A percentile compares a stretch with the other conserved stretches of the same genome.
phyloP scores from a whole-genome alignment of 1,139 yeast genomes.

The Saccharomyces hybrid region DNA sequence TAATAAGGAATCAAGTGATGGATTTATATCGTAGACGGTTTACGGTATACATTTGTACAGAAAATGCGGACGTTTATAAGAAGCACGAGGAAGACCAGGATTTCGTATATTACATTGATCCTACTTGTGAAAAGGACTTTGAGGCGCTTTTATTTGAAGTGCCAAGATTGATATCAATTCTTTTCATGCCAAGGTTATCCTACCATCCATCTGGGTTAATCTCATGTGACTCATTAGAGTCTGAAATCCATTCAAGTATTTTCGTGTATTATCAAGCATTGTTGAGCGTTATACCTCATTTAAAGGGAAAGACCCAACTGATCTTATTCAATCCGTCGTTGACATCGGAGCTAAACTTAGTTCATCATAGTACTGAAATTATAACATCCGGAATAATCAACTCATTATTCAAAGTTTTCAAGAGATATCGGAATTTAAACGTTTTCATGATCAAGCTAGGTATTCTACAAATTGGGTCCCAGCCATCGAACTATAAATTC shows the following conservation, averaged over 20 bases:
- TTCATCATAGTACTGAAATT: constrained; percentile 25
- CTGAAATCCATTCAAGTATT: constrained; percentile 24
- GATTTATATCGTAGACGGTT: constrained; percentile 31
- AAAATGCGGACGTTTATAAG: constrained; percentile 17
- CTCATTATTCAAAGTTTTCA: constrained; percentile 19
- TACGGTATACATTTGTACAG: constrained; percentile 28
- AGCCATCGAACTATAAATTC: constrained; percentile 30
- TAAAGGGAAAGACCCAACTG: constrained; percentile 18
- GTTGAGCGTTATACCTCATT: constrained; percentile 20
- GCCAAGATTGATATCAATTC: constrained; percentile 20
- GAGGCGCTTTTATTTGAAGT: constrained; percentile 13
- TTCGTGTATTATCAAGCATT: constrained; percentile 19
- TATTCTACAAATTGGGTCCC: constrained; percentile 27
- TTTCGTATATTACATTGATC: constrained; percentile 24
- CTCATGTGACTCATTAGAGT: constrained; percentile 16
- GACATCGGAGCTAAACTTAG: constrained; percentile 19
- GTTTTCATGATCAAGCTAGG: constrained; percentile 26
- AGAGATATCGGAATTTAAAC: constrained; percentile 11
- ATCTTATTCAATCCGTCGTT: constrained; percentile 28
- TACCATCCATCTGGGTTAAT: constrained; percentile 27
- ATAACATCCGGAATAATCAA: constrained; percentile 25
- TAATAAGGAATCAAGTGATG: constrained; percentile 30
- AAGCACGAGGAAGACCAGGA: constrained; percentile 27
- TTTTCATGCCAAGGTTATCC: constrained; percentile 29
- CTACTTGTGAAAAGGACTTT: constrained; percentile 19